Conservation (phyloP, 345 rosid species). For the Hirschfeldia incana region DNA sequence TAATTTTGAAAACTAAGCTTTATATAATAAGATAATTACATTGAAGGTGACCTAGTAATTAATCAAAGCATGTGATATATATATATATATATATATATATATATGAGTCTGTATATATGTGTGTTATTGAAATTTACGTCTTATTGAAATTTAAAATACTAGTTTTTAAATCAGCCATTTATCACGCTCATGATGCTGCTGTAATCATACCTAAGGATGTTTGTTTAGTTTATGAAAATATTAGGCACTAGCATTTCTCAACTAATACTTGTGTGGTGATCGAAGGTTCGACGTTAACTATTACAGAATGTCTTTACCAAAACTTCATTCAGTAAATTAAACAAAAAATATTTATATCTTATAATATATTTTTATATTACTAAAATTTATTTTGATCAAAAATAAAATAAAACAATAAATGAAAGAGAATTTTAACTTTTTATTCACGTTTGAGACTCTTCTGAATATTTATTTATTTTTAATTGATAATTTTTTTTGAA, state of each 20-base stretch:
- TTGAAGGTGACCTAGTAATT: too few relatives aligned
- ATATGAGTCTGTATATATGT: too few relatives aligned
- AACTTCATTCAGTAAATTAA: neutral
- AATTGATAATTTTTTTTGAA: neutral
- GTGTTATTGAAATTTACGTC: neutral
- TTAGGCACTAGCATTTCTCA: neutral
- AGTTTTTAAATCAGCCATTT: neutral
- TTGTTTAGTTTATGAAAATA: too few relatives aligned
- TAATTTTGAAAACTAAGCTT: too few relatives aligned
- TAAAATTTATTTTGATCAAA: too few relatives aligned
- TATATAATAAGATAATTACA: too few relatives aligned
- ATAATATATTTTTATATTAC: too few relatives aligned
- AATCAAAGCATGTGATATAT: too few relatives aligned
- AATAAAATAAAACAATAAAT: too few relatives aligned
- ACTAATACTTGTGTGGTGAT: neutral
- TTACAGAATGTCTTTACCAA: neutral
- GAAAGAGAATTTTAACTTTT: neutral
- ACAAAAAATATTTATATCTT: neutral
- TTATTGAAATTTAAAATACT: neutral
- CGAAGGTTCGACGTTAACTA: neutral
- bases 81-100: too few relatives aligned
- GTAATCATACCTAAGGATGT: neutral
- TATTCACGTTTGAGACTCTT: neutral
- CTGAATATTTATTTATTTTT: too few relatives aligned
- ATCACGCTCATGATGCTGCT: conserved; percentile 17